A percentile compares a stretch with the other conserved stretches of the same genome.
Conservation (phyloP, 352 stramenopile species). For the Peronospora farinosa region DNA sequence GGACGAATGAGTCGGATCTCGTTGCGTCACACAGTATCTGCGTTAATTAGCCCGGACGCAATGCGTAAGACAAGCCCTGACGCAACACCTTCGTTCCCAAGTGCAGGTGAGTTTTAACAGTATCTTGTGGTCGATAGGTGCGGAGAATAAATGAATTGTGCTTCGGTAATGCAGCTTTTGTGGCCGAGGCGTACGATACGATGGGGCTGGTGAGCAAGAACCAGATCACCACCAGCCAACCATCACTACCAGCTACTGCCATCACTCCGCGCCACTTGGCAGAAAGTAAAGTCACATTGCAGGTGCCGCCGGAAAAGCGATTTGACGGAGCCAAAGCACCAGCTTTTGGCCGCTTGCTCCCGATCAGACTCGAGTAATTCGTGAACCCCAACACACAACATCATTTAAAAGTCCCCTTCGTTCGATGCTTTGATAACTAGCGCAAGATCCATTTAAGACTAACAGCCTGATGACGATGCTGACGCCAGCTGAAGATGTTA, state of each 20-base stretch:
- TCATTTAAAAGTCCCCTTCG: neutral
- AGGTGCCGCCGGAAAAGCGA: conserved; percentile 15
- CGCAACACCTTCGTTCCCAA: conserved; percentile 33
- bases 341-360: conserved; percentile 48
- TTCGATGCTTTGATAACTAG: conserved; percentile 5
- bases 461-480: neutral
- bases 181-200: conserved; percentile 60
- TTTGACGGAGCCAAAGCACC: conserved; percentile 8
- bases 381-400: conserved; percentile 5
- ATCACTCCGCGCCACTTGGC: conserved; percentile 49
- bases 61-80: conserved; percentile 13
- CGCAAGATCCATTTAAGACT: neutral
- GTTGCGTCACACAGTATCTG: conserved; percentile 42
- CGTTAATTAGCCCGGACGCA: conserved; percentile 40
- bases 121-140: neutral
- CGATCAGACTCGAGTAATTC: conserved; percentile 52
- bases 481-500: neutral
- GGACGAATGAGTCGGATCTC: conserved; percentile 57
- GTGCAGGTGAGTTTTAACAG: conserved; percentile 31
- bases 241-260: conserved; percentile 27
- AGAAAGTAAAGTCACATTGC: conserved; percentile 36
- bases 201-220: conserved; percentile 51
- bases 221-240: conserved; percentile 26
- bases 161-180: conserved; percentile 35
- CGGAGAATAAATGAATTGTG: neutral